Evolutionary conservation across 2,329 filamentous ascomycete species (phyloP), one percentile per base, ranked within the genome.

Genomic region (Cladophialophora bantiana): DNA sequence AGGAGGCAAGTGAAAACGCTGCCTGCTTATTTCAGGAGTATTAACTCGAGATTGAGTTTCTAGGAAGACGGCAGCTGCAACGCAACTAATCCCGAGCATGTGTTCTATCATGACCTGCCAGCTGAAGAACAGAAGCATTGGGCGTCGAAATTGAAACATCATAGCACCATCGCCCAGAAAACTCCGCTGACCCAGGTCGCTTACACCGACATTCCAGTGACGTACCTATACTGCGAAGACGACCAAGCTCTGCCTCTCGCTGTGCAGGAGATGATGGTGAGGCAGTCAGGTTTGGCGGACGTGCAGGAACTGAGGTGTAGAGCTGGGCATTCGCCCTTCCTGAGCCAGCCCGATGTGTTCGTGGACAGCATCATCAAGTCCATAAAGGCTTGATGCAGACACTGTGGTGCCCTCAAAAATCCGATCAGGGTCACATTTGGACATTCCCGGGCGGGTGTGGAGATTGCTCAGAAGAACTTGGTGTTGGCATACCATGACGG

Each of bases 191-290:
- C 54, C 15, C 35, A 62, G 31, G 63, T 60, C 31, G 66, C 63
- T 2, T 64, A 68, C 50, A 56, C 34, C 36, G 36, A 65, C 34
- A 70, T 70, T 20, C 53, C 66, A 34, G 55, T 63, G 34, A 79
- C 77, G 10, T 82, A 80, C 68, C 69, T 82, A 5, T 62, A 79
- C 31, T 82, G 79, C 65, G 74, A 76, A 62, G 66, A 74, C 7
- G 80, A 82, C 62, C 72, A 73, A 32, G 79, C 79, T 4, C 75
- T 81, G 54, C 77, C 75, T n/a, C 36, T 76, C 20, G 55, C 42
- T 5, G 71, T 68, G 12, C 79, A 82, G 69, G 73, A 79, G 67
- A 72, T 71, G 34, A 78, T 82, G 77, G 74, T 77, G 18, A 55
- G 62, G 40, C 34, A 62, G 13, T 63, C 59, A 31, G 59, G 50